Conservation (phyloP, 2,329 filamentous ascomycete species). For the Penicillium sp. region DNA sequence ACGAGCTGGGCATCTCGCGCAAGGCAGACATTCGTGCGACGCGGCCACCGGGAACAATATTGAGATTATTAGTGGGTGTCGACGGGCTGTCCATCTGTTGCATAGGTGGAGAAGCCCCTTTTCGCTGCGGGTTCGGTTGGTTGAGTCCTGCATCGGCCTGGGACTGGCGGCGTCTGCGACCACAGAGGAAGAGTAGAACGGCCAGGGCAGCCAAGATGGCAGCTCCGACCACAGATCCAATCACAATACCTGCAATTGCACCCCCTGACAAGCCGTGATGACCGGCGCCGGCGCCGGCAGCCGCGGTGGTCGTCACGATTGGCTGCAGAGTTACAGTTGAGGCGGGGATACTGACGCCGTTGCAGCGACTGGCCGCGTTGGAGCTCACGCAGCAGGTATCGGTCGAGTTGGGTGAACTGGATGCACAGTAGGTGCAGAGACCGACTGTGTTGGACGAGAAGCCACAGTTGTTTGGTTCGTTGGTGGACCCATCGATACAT, state of each 20-base stretch:
- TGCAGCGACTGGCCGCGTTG: constrained; percentile 69
- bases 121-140: constrained; percentile 70
- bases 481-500: constrained; percentile 73
- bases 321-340: constrained; percentile 59
- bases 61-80: constrained; percentile 49
- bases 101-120: constrained; percentile 37
- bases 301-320: constrained; percentile 61
- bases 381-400: constrained; percentile 92
- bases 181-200: constrained; percentile 55
- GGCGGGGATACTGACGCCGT: constrained; percentile 72
- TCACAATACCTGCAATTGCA: constrained; percentile 83
- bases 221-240: constrained; percentile 73
- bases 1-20: constrained; percentile 68
- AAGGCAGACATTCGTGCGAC: constrained; percentile 95
- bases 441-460: constrained; percentile 69
- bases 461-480: constrained; percentile 85
- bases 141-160: constrained; percentile 80
- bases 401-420: constrained; percentile 83
- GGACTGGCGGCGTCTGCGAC: constrained; percentile 57
- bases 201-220: constrained; percentile 67
- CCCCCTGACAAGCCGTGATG: constrained; percentile 69
- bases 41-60: constrained; percentile 78
- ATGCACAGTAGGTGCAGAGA: constrained; percentile 81
- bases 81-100: constrained; percentile 42
- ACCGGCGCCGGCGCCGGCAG: constrained; percentile 37